These are phyloP conservation scores for Microbotryomycetes sp. DNA, from an alignment of 1,284 basidiomycete genomes.

Conservation along the genomic window DNA sequence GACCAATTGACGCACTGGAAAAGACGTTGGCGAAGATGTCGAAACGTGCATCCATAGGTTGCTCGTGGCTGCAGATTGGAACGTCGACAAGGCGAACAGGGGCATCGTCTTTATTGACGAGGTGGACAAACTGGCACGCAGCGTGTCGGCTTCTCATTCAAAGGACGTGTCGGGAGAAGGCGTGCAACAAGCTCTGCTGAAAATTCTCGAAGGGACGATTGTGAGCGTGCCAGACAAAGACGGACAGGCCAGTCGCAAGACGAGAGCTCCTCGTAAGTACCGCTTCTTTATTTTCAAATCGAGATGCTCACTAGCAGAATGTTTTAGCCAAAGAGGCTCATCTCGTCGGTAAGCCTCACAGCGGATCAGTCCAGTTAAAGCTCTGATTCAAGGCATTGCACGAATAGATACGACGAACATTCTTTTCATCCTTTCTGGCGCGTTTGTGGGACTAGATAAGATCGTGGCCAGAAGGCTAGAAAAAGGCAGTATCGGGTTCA, in stretches of 20 bases:
- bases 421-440: constrained; percentile 78
- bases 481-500: constrained; percentile 85
- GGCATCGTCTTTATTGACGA: constrained; percentile 97
- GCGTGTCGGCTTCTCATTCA: constrained; percentile 55
- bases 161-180: constrained; percentile 94
- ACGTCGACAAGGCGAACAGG: constrained; percentile 61
- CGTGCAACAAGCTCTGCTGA: constrained; percentile 82
- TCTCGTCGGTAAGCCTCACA: background rate
- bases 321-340: constrained; percentile 5
- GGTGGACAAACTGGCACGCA: constrained; percentile 77
- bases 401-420: constrained; percentile 82
- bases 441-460: constrained; percentile 84
- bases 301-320: background rate
- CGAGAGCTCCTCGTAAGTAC: constrained; percentile 11
- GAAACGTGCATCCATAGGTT: constrained; percentile 79
- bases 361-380: background rate
- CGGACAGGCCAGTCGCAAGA: constrained; percentile 19
- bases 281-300: background rate
- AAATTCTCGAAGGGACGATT: constrained; percentile 86
- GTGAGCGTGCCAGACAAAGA: constrained; percentile 67
- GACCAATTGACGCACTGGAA: no score
- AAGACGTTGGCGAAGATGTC: constrained; percentile 91
- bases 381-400: constrained; percentile 42
- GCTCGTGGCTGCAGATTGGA: constrained; percentile 76
- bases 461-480: constrained; percentile 68